Evolutionary conservation across 2,329 filamentous ascomycete genomes (phyloP).

Genomic region (Fusarium goolgardi): DNA sequence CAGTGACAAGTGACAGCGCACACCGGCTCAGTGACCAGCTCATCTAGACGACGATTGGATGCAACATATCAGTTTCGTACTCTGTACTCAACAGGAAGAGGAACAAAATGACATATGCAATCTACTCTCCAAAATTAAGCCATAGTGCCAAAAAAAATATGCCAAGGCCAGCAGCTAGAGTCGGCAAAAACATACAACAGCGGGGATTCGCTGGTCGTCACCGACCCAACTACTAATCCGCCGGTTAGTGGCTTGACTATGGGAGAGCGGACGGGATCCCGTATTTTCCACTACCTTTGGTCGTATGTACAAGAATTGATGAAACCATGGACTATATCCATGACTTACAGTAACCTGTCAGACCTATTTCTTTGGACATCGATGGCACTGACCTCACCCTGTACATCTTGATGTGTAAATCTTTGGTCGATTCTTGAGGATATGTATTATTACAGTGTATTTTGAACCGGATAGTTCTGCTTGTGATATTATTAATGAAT

Average conservation of each 20-base stretch:
- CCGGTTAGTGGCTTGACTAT: constrained; percentile 1
- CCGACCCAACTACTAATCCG: constrained; percentile 8
- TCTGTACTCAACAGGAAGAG: neutral
- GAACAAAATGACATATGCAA: no score
- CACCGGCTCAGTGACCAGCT: no score
- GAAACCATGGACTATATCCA: fast-evolving
- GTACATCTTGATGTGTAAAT: neutral
- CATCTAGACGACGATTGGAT: no score
- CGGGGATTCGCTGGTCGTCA: constrained; percentile 7
- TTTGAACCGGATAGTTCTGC: fast-evolving
- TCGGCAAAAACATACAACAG: constrained; percentile 1
- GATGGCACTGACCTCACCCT: neutral
- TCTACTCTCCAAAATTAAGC: no score
- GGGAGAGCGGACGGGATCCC: constrained; percentile 7
- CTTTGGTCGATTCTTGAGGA: neutral
- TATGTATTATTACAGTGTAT: neutral
- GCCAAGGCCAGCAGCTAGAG: neutral
- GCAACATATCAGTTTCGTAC: no score
- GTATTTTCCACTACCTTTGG: constrained; percentile 9
- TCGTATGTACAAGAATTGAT: neutral
- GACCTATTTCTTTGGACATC: fast-evolving
- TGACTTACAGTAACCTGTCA: fast-evolving
- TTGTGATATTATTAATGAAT: neutral
- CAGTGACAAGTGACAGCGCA: no score
- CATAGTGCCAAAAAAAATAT: neutral